Evolutionary conservation across 176 grass and related monocot species (phyloP).

Genomic region (Panicum miliaceum): DNA sequence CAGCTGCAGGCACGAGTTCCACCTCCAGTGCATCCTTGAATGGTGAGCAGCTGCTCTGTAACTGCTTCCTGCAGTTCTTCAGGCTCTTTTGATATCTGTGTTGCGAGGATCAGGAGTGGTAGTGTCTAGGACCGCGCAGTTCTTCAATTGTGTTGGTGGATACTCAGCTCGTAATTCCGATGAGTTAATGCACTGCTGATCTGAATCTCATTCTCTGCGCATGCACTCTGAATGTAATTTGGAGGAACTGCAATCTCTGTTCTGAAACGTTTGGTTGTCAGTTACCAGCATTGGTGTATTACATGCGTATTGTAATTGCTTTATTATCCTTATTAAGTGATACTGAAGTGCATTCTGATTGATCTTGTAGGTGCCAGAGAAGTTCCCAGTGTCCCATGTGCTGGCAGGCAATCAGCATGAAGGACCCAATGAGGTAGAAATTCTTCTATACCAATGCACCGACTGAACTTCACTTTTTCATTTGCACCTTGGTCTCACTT

Average conservation of each 20-base stretch:
- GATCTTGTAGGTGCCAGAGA: constrained; percentile 73
- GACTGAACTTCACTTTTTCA: constrained; percentile 27
- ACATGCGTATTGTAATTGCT: neutral
- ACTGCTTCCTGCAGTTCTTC: neutral
- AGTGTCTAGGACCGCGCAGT: neutral
- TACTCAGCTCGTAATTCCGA: neutral
- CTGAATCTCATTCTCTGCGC: neutral
- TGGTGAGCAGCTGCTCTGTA: constrained; percentile 31
- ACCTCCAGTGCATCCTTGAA: constrained; percentile 78
- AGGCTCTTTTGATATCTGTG: neutral
- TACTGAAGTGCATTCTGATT: neutral
- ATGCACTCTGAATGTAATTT: neutral
- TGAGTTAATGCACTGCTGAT: neutral
- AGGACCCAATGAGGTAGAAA: constrained; percentile 76
- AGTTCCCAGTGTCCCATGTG: constrained; percentile 95
- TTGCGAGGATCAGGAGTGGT: neutral
- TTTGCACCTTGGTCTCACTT: neutral
- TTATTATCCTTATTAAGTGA: neutral
- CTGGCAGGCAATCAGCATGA: constrained; percentile 88
- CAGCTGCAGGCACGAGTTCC: constrained; percentile 68
- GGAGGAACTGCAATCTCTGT: neutral
- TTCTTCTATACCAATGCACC: constrained; percentile 4
- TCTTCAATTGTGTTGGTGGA: neutral
- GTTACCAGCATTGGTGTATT: neutral
- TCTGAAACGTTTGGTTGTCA: neutral